Percentiles rank a stretch among this genome's conserved stretches.
phyloP scores from a whole-genome alignment of 1,284 basidiomycete species.

The Ganoderma sinense region DNA sequence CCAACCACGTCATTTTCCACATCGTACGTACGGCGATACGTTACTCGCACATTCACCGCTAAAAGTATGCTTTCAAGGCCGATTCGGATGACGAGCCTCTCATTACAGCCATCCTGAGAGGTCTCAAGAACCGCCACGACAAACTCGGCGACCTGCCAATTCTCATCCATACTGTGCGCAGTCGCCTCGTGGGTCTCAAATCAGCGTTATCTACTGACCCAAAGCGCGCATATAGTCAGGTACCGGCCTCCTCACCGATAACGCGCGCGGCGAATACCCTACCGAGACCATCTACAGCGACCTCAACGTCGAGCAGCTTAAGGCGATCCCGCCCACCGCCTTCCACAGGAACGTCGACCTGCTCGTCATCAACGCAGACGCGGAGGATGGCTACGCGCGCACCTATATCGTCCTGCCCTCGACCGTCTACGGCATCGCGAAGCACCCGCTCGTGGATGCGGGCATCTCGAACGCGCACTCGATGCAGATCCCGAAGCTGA shows the following conservation, averaged over 20 bases:
- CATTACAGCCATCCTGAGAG: slow-evolving; percentile 49
- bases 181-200: neutral
- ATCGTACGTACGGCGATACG: slow-evolving; percentile 33
- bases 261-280: slow-evolving; percentile 40
- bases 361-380: slow-evolving; percentile 42
- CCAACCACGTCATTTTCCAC: slow-evolving; percentile 38
- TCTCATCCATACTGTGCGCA: slow-evolving; percentile 58
- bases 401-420: slow-evolving; percentile 48
- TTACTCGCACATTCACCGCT: too few relatives aligned
- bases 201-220: neutral
- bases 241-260: slow-evolving; percentile 40
- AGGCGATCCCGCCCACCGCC: slow-evolving; percentile 40
- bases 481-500: slow-evolving; percentile 45
- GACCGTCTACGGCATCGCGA: slow-evolving; percentile 47
- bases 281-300: slow-evolving; percentile 45
- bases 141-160: slow-evolving; percentile 48
- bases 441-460: slow-evolving; percentile 42
- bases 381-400: slow-evolving; percentile 44
- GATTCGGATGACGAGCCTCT: slow-evolving; percentile 50
- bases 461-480: slow-evolving; percentile 47
- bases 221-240: slow-evolving; percentile 41
- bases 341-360: slow-evolving; percentile 43
- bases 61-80: slow-evolving; percentile 40
- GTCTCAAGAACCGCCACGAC: slow-evolving; percentile 50
- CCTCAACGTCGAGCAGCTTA: slow-evolving; percentile 42